Evolutionary conservation across 768 basidiomycete species (phyloP), one percentile per base, ranked within the genome.

Genomic region (Trametes villosa): DNA sequence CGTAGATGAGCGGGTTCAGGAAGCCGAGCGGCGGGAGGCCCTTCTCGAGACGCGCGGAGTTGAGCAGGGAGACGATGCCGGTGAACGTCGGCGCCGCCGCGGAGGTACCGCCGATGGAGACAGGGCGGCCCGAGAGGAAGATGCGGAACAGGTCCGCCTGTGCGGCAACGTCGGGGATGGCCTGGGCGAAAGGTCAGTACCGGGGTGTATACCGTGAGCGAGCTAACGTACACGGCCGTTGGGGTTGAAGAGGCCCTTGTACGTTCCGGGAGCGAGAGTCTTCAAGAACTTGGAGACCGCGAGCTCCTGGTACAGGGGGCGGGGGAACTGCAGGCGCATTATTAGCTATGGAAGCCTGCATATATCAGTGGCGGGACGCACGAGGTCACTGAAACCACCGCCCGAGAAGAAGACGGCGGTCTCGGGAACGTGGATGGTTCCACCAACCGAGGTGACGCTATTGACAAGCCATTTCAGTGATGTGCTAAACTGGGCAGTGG

Each of bases 361-460:
- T 41, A 22, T 13, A 5, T 20, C 5, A 22, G 36, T 9, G 22
- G 20, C 22, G 9, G 13, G 17, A 77, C 81, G 63, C 13, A 88
- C 87, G 53, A 84, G 83, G 62, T 87, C 78, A 69, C 87, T 89
- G 75, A 91, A 92, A 3, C 89, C 89, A 34, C 89, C 89, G 1
- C 88, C 87, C 13, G 87, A 89, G 75, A 89, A 87, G 63, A 53
- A 70, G 0, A 80, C 82, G 0, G 83, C 84, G 15, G 77, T 77
- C 70, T 92, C 89, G 0, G 87, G 88, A 50, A 88, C 73, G 40
- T 64, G 57, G 24, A 71, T 72, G 1, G 89, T 91, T 9, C 83
- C 90, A 8, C 90, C 90, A 3, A 92, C 89, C 3, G 86, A 62
- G 4, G 90, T 92, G 20, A 90, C 86, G 62, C 89, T 91, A 24